Percentiles rank a stretch among this genome's conserved stretches.
Conservation (phyloP, 805 yeast genomes). For the Wickerhamomyces alni region DNA sequence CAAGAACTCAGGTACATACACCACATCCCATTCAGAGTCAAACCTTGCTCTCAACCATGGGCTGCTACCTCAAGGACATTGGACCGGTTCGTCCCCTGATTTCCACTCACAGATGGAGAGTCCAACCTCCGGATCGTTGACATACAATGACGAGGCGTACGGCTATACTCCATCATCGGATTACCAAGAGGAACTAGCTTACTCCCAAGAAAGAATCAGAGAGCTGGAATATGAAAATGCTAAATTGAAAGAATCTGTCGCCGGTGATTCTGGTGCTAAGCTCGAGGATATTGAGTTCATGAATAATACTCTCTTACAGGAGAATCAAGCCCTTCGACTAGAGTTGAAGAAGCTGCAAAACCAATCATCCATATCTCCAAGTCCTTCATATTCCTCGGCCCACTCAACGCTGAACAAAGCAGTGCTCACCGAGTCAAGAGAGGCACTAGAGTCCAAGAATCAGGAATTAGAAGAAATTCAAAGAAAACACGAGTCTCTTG, state of each 20-base stretch:
- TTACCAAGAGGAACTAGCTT: background rate
- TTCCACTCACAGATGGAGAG: background rate
- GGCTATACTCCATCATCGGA: background rate
- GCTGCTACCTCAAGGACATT: constrained; percentile 5
- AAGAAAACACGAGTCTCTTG: constrained; percentile 3
- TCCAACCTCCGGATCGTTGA: constrained; percentile 1
- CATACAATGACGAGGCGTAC: background rate
- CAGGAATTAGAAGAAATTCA: background rate
- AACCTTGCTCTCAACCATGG: background rate
- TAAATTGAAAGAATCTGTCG: background rate
- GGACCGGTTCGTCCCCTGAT: background rate
- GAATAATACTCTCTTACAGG: background rate
- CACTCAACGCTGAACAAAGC: background rate
- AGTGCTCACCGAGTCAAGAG: background rate
- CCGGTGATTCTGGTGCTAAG: background rate
- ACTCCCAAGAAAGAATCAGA: background rate
- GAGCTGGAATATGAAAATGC: constrained; percentile 9
- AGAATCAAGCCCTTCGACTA: constrained; percentile 2
- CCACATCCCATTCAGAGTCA: background rate
- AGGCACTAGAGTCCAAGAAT: background rate
- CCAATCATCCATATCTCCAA: background rate
- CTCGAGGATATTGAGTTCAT: constrained; percentile 4
- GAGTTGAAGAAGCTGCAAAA: background rate
- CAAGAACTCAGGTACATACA: background rate
- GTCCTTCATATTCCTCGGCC: too few species aligned